phyloP scores from a whole-genome alignment of 1,284 basidiomycete genomes.

The Cryptococcus sp. region DNA sequence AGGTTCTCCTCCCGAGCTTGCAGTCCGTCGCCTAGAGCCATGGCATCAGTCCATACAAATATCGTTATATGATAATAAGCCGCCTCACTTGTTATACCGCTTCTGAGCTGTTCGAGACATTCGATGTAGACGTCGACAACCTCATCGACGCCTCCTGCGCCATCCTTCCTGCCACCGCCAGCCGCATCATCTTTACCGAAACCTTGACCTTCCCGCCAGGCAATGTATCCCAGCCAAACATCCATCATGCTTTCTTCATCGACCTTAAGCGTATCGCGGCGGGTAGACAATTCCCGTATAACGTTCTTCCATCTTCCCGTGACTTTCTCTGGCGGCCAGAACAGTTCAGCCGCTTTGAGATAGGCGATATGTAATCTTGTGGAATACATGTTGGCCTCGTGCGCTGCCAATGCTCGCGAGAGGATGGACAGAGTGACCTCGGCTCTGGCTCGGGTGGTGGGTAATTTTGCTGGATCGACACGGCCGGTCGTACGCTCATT shows the following conservation, averaged over 20 bases:
- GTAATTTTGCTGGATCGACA: constrained; percentile 12
- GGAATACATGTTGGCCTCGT: constrained; percentile 29
- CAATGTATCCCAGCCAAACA: constrained; percentile 47
- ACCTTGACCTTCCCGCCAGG: constrained; percentile 48
- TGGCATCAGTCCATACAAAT: not conserved
- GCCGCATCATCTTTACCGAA: constrained; percentile 29
- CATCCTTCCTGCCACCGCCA: constrained; percentile 6
- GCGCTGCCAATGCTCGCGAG: constrained; percentile 37
- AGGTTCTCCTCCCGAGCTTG: constrained; percentile 44
- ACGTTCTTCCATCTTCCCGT: constrained; percentile 48
- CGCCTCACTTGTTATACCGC: constrained; percentile 6
- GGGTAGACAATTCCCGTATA: constrained; percentile 29
- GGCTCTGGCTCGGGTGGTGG: constrained; percentile 33
- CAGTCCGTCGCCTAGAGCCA: constrained; percentile 1
- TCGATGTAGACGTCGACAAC: constrained; percentile 46
- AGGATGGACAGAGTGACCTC: constrained; percentile 50
- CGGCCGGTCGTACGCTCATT: not conserved
- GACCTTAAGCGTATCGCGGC: constrained; percentile 3
- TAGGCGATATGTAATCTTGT: constrained; percentile 42
- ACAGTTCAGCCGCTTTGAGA: constrained; percentile 37
- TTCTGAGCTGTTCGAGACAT: constrained; percentile 31
- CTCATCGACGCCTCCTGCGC: constrained; percentile 37
- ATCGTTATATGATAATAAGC: not conserved
- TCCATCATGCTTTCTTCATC: constrained; percentile 35
- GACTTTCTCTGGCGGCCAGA: constrained; percentile 41